Conservation (phyloP, 257 asterid genomes). For the Gentiana macrophylla region DNA sequence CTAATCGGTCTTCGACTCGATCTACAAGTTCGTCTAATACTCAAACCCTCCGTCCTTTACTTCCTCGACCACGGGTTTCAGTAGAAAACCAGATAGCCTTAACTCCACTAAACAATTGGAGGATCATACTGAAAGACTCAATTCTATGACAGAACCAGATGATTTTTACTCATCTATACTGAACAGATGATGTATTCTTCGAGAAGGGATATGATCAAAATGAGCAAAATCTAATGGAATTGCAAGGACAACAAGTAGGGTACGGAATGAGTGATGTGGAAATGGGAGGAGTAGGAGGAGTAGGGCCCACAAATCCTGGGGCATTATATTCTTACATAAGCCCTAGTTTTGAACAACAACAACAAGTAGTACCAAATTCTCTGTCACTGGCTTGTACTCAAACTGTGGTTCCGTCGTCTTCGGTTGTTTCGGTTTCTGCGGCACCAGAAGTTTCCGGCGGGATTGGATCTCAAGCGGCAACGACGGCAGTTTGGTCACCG, state of each 20-base stretch:
- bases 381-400: slow-evolving; percentile 22
- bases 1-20: slow-evolving; percentile 18
- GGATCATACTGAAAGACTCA: no score
- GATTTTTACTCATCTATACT: no score
- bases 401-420: slow-evolving; percentile 17
- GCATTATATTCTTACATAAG: slow-evolving; percentile 19
- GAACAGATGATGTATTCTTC: no score
- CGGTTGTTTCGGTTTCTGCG: slow-evolving; percentile 21
- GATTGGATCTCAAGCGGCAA: slow-evolving; percentile 12
- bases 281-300: slow-evolving; percentile 7
- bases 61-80: slow-evolving; percentile 73
- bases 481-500: slow-evolving; percentile 48
- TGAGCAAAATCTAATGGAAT: no score
- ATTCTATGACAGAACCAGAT: no score
- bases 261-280: slow-evolving; percentile 13
- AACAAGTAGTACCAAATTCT: slow-evolving; percentile 24
- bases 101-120: no score
- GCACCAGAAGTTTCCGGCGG: slow-evolving; percentile 9
- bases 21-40: slow-evolving; percentile 25
- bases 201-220: no score
- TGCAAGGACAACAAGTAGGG: background rate
- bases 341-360: slow-evolving; percentile 30
- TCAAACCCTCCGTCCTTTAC: slow-evolving; percentile 64
- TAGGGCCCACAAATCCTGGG: slow-evolving; percentile 26
- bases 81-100: slow-evolving; percentile 3